These are phyloP conservation scores for Penicillium sp. DNA, from an alignment of 2,329 filamentous ascomycete species.

Conservation along the genomic window DNA sequence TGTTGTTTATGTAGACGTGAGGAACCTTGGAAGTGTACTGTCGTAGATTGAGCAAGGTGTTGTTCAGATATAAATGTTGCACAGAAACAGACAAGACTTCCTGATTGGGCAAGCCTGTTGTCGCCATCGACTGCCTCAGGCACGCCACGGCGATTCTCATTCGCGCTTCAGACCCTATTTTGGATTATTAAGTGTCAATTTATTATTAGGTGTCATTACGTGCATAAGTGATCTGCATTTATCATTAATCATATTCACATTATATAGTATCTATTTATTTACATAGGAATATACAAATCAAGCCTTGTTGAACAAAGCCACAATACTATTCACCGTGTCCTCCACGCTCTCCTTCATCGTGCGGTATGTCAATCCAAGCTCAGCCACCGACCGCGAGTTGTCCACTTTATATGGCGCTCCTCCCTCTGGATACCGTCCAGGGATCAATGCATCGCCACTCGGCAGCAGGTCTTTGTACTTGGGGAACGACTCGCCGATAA, in stretches of 20 bases:
- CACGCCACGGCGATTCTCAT: not conserved
- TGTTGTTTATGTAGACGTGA: no score
- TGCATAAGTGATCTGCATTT: no score
- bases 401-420: conserved; percentile 29
- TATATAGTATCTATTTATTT: not conserved
- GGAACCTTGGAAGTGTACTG: no score
- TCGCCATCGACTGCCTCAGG: not conserved
- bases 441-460: conserved; percentile 21
- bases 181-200: no score
- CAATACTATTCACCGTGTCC: conserved; percentile 18
- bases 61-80: no score
- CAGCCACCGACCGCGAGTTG: conserved; percentile 37
- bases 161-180: no score
- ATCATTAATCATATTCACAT: no score
- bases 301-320: conserved; percentile 12
- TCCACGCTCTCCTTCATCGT: conserved; percentile 16
- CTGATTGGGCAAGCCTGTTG: not conserved
- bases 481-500: conserved; percentile 25
- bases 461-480: conserved; percentile 31
- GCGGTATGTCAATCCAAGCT: conserved; percentile 37
- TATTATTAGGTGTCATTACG: no score
- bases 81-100: not conserved
- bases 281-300: not conserved
- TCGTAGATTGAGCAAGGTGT: no score
- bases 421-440: conserved; percentile 5